Conservation (phyloP, 441 rosid species). For the Erysimum cheiri region DNA sequence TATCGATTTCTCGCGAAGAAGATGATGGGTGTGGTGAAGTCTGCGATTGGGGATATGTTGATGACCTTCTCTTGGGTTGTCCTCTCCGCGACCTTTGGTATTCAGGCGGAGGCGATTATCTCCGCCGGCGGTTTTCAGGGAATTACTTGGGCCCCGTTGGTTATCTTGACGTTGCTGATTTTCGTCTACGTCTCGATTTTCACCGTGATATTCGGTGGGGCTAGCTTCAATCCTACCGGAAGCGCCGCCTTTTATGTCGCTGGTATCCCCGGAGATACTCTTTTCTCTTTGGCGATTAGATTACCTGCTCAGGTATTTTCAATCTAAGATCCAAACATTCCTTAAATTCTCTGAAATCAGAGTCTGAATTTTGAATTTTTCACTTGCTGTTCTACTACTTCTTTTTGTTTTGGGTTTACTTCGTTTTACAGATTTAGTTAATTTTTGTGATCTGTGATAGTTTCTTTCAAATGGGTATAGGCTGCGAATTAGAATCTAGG, state of each 20-base stretch:
- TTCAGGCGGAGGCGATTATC: constrained; percentile 57
- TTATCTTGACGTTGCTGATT: constrained; percentile 58
- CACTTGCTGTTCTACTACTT: neutral
- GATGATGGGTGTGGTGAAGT: constrained; percentile 67
- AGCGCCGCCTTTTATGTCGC: constrained; percentile 82
- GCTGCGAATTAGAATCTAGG: constrained; percentile 6
- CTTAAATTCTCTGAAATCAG: neutral
- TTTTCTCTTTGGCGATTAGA: constrained; percentile 84
- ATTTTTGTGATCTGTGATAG: constrained; percentile 1
- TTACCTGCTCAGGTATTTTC: constrained; percentile 94
- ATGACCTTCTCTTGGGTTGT: constrained; percentile 83
- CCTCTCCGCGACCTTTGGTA: constrained; percentile 73
- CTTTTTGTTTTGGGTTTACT: neutral
- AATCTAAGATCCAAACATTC: constrained; percentile 23
- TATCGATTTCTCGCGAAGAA: constrained; percentile 29
- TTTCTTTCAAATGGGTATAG: neutral
- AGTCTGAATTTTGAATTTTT: neutral
- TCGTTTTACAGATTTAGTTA: constrained; percentile 5
- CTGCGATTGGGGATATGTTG: constrained; percentile 71
- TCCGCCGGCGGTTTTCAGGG: constrained; percentile 55
- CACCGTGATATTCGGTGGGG: constrained; percentile 70
- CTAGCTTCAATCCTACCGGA: constrained; percentile 86
- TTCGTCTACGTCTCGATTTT: constrained; percentile 70
- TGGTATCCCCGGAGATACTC: constrained; percentile 74
- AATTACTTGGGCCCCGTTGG: constrained; percentile 58